Conservation (phyloP, 2,329 filamentous ascomycete genomes). For the Bipolaris victoriae region DNA sequence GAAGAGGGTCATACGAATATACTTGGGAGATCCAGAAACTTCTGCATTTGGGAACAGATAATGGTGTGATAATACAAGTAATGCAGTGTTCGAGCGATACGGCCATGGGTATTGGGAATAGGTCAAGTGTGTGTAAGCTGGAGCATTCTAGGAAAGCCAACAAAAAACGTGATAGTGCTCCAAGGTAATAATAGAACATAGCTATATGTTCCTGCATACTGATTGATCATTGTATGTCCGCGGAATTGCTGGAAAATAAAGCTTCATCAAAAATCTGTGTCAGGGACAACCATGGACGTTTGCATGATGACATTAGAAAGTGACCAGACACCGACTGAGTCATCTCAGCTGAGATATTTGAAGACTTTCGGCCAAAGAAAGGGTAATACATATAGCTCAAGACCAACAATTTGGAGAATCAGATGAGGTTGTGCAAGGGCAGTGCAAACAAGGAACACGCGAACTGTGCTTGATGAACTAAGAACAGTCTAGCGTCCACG, state of each 20-base stretch:
- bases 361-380: background rate
- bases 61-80: background rate
- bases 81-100: slow-evolving; percentile 1
- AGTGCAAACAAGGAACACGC: background rate
- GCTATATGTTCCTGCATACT: too few species aligned
- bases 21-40: background rate
- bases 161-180: background rate
- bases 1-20: slow-evolving; percentile 4
- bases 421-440: too few species aligned
- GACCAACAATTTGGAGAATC: too few species aligned
- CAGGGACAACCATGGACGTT: background rate
- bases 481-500: slow-evolving; percentile 12
- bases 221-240: too few species aligned
- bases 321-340: background rate
- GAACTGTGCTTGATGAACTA: too few species aligned
- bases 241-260: too few species aligned
- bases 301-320: background rate
- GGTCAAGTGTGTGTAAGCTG: background rate
- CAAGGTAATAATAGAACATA: too few species aligned
- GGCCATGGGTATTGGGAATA: background rate
- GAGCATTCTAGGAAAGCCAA: background rate
- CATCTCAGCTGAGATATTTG: background rate
- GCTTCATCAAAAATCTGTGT: background rate
- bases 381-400: too few species aligned
- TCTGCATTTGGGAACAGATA: background rate